These are phyloP conservation scores for Linaria vulgaris DNA, from an alignment of 257 asterid species.

Conservation along the genomic window DNA sequence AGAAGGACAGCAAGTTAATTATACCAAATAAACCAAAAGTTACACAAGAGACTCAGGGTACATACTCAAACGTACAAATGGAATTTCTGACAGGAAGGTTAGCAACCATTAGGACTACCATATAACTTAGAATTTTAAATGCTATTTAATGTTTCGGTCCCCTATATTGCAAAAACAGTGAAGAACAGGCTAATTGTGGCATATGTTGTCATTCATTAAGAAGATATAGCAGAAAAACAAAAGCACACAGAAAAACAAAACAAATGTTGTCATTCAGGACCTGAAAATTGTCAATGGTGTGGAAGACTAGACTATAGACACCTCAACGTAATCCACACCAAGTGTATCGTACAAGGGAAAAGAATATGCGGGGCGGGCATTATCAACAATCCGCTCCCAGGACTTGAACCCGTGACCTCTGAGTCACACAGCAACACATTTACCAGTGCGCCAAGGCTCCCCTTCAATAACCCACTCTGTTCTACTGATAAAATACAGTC, in stretches of 20 bases:
- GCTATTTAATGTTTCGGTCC: background rate
- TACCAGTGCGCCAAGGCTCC: too few relatives aligned
- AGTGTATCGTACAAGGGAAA: conserved; percentile 77
- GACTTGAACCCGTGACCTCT: too few relatives aligned
- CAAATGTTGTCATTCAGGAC: too few relatives aligned
- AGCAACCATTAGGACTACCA: conserved; percentile 39
- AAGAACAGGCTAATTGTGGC: background rate
- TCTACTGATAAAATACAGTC: conserved; percentile 62
- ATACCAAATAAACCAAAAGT: background rate
- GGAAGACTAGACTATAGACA: background rate
- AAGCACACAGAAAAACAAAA: too few relatives aligned
- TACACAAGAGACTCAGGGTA: conserved; percentile 16
- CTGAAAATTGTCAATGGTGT: conserved; percentile 24
- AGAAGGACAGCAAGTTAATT: background rate
- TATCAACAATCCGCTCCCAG: too few relatives aligned
- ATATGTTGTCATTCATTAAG: background rate
- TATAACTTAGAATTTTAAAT: background rate
- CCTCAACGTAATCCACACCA: conserved; percentile 32
- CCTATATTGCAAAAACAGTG: background rate
- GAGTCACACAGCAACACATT: too few relatives aligned
- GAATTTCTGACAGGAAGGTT: conserved; percentile 68
- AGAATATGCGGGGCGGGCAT: conserved; percentile 77
- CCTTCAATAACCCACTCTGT: conserved; percentile 76
- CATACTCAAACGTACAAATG: conserved; percentile 61
- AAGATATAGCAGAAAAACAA: background rate